Base-by-base conservation (phyloP, 2,329 filamentous ascomycete genomes). In the Cladobotryum mycophilum region DNA sequence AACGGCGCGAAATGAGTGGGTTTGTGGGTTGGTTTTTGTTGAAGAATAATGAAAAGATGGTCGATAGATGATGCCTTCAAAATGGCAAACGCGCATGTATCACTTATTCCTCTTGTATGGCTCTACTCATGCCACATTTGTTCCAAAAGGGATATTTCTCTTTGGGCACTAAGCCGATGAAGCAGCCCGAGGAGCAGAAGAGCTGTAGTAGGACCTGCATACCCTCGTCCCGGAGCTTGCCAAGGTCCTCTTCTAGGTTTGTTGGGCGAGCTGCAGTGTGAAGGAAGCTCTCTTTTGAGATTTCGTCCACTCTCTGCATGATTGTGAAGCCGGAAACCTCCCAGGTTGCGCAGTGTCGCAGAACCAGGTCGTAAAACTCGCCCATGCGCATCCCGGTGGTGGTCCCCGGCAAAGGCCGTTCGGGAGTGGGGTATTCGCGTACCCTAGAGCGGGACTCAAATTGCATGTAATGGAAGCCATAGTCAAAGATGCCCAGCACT, bases 371-470 rank as follows among this genome's bases (percentile, higher is more conserved):
- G 41, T 55, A 59, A 22, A 59, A 51, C 25, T 50, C 33, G n/a
- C 52, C 57, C 57, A 59, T 59, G 22, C 54, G 55, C 33, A 58
- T 34, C 6, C 54, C 56, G 6, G 36, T 12, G 2, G 8, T 38
- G 9, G 14, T 38, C 15, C 36, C 36, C 36, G 36, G 36, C 36
- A 38, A 17, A 5, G 36, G 36, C 14, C 15, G 14, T n/a, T 38
- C 15, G 13, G 36, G 36, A n/a, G 15, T 17, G 15, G 36, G 36
- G 36, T 38, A 38, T 3, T 40, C 45, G 4, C 35, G 14, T 1
- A 17, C 15, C 34, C 20, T 2, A 42, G 44, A 15, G 33, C 41
- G 30, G 45, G 12, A 17, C 35, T 34, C 3, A 53, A 52, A 20
- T 45, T 54, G 20, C 43, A 41, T 15, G 53, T 42, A 6, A 20